Evolutionary conservation across 2,329 filamentous ascomycete species (phyloP), one percentile per base, ranked within the genome.

Genomic region (Capronia epimyces): DNA sequence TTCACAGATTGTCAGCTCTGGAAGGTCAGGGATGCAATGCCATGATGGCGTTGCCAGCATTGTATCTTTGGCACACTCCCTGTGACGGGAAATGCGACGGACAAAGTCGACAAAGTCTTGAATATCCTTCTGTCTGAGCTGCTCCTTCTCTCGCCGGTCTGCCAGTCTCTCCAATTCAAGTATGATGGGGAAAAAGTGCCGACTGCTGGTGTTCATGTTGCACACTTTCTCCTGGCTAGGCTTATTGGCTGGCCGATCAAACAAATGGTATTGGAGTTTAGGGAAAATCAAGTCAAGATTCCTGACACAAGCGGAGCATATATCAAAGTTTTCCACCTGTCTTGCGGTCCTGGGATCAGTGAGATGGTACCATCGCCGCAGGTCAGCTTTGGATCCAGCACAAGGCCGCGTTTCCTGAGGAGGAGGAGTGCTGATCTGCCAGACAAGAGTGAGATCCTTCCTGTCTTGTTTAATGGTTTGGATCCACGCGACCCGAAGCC

Each of bases 401-500:
- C 94, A 70, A 63, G 78, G 64, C 67, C 75, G 62, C 58, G 76
- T 70, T 21, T 72, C 76, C 3, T 78, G 75, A 1, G 78, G 72
- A 32, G 88, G 77, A 8, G 79, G 76, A 3, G 84, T 82, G 20
- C 34, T 52, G 27, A 95, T 75, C 31, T 79, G 77, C 52, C 84
- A 80, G 24, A 96, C 75, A 3, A 94, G 70, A 10, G 79, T 78
- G 34, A 93, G 70, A 57, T 88, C 82, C 2, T 77, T 74, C 15
- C 79, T 74, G 10, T 80, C 71, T 58, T 87, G 80, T 66, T 89
- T 89, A 46, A 86, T 71, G 1, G 83, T 90, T 56, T 95, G 75
- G 2, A 90, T 75, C 81, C 86, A 95, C 1, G 89, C 89, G 32
- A 95, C 81, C 22, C 87, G 82, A 61, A 88, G 84, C 88, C 89